Evolutionary conservation across 306 rosid species (phyloP).

Genomic region (Vicia faba): DNA sequence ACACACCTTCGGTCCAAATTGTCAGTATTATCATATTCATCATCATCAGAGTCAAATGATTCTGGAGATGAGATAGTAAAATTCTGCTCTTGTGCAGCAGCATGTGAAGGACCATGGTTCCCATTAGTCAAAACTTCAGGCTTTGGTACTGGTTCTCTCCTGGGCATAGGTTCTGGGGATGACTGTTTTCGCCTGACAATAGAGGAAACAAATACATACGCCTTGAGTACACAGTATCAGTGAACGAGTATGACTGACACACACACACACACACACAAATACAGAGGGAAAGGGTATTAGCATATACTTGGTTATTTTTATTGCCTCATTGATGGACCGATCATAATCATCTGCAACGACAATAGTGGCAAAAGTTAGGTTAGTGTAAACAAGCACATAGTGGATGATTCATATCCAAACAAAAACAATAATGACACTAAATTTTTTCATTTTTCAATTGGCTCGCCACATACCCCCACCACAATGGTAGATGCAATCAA

Average conservation of each 20-base stretch:
- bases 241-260: constrained; percentile 15
- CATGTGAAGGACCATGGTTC: constrained; percentile 61
- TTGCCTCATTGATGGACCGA: constrained; percentile 94
- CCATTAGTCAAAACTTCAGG: constrained; percentile 79
- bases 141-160: constrained; percentile 62
- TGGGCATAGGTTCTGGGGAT: constrained; percentile 72
- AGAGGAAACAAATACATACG: constrained; percentile 27
- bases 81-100: constrained; percentile 50
- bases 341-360: constrained; percentile 88
- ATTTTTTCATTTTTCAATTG: constrained; percentile 18
- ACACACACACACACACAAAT: constrained; percentile 4
- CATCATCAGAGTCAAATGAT: constrained; percentile 66
- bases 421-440: constrained; percentile 10
- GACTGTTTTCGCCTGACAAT: constrained; percentile 65
- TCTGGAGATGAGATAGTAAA: constrained; percentile 73
- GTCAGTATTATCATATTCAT: constrained; percentile 61
- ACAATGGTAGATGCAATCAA: constrained; percentile 3
- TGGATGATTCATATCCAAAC: constrained; percentile 23
- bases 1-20: constrained; percentile 73
- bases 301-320: constrained; percentile 93
- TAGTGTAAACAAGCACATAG: constrained; percentile 33
- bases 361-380: constrained; percentile 40
- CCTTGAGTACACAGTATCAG: constrained; percentile 13
- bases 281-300: constrained; percentile 14
- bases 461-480: constrained; percentile 7